Percentiles rank a stretch among this genome's conserved stretches.
Conservation (phyloP, 2,329 filamentous ascomycete species). For the Fusarium longipes region DNA sequence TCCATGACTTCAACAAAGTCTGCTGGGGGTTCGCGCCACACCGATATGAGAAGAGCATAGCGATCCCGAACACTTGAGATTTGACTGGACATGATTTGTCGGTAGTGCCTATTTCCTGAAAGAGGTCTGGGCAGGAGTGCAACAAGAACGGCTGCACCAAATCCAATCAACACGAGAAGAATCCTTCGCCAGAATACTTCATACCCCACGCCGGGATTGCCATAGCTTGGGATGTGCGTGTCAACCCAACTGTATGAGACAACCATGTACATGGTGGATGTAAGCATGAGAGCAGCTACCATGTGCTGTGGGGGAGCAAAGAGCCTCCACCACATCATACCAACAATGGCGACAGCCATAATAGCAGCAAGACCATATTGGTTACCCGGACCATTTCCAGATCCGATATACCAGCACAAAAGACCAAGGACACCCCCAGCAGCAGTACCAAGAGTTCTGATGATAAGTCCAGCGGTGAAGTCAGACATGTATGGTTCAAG, state of each 20-base stretch:
- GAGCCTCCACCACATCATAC: conserved; percentile 40
- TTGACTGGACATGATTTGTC: conserved; percentile 18
- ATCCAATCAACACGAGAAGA: conserved; percentile 21
- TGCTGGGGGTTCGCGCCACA: conserved; percentile 8
- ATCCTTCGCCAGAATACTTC: conserved; percentile 19
- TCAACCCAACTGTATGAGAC: conserved; percentile 38
- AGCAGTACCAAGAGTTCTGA: conserved; percentile 18
- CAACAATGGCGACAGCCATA: conserved; percentile 27
- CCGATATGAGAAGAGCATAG: conserved; percentile 11
- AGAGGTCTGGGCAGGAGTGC: conserved; percentile 10
- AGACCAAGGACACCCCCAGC: conserved; percentile 20
- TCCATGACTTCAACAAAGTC: conserved; percentile 17
- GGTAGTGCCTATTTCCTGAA: conserved; percentile 14
- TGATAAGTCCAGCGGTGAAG: conserved; percentile 27
- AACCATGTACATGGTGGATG: conserved; percentile 36
- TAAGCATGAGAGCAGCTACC: conserved; percentile 36
- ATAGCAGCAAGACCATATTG: conserved; percentile 34
- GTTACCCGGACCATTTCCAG: conserved; percentile 18
- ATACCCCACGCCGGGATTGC: conserved; percentile 24
- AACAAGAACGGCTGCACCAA: conserved; percentile 12
- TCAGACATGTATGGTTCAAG: conserved; percentile 38
- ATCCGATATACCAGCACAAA: conserved; percentile 18
- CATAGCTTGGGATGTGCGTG: conserved; percentile 31
- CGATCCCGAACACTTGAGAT: conserved; percentile 14
- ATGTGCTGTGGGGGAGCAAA: conserved; percentile 35